A percentile compares a stretch with the other conserved stretches of the same genome.
phyloP scores from a whole-genome alignment of 768 basidiomycete species.

The Lactarius trivialis region DNA sequence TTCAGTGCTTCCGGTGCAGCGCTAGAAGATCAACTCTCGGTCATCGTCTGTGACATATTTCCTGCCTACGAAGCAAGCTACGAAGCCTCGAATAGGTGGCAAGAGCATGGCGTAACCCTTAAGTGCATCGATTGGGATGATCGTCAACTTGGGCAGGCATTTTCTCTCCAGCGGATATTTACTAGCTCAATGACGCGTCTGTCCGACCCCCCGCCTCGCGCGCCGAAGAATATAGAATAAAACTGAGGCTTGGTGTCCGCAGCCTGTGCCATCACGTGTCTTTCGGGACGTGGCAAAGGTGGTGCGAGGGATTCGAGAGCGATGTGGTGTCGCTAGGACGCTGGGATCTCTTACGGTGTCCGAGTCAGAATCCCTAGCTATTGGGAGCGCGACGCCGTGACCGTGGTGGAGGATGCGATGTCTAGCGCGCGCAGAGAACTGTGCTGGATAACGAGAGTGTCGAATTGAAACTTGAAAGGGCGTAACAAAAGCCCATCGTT shows the following conservation, averaged over 20 bases:
- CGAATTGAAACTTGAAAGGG: neutral
- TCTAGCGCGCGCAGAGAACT: neutral
- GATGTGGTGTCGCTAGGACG: too few species aligned
- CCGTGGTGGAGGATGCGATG: neutral
- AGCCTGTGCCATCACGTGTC: too few species aligned
- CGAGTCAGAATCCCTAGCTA: constrained; percentile 39
- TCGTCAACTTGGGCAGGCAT: constrained; percentile 34
- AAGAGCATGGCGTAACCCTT: constrained; percentile 29
- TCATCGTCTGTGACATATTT: neutral
- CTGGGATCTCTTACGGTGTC: too few species aligned
- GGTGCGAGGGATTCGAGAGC: too few species aligned
- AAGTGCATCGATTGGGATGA: constrained; percentile 39
- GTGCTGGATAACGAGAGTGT: neutral
- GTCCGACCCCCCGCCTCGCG: too few species aligned
- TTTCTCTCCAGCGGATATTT: constrained; percentile 39
- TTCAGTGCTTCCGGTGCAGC: constrained; percentile 4
- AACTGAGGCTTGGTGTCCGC: too few species aligned
- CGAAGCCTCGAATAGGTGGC: neutral
- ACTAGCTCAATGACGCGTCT: too few species aligned
- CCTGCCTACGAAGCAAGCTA: constrained; percentile 3
- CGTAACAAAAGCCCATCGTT: neutral
- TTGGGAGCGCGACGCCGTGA: neutral
- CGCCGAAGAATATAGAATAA: too few species aligned
- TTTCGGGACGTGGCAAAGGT: too few species aligned
- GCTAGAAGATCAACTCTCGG: neutral